Percentiles rank a stretch among this genome's conserved stretches.
Evolutionary conservation across 768 basidiomycete species (phyloP).

Genomic region (Pulveroboletus sp.): DNA sequence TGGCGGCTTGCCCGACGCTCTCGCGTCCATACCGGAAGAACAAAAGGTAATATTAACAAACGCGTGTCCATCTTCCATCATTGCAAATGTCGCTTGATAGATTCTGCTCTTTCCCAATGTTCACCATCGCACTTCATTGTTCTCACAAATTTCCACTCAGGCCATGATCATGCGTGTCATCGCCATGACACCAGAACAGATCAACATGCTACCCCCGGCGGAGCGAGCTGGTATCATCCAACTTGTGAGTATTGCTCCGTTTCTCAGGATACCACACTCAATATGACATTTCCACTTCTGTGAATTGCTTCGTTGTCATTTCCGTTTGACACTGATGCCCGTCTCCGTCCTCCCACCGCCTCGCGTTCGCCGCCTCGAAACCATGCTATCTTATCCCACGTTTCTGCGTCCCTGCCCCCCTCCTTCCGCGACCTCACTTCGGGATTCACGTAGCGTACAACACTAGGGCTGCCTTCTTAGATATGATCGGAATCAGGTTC

Average conservation of each 20-base stretch:
- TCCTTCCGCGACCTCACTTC: conserved; percentile 13
- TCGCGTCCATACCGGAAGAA: conserved; percentile 63
- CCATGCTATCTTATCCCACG: conserved; percentile 12
- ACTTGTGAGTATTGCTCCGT: conserved; percentile 54
- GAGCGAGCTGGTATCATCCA: conserved; percentile 81
- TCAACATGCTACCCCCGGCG: conserved; percentile 66
- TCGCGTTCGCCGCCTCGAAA: conserved; percentile 4
- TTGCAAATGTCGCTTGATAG: background rate
- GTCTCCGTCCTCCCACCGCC: conserved; percentile 15
- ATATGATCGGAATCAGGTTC: conserved; percentile 6
- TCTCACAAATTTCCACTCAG: conserved; percentile 33
- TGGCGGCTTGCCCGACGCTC: conserved; percentile 43
- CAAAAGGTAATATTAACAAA: conserved; percentile 51
- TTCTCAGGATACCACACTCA: conserved; percentile 10
- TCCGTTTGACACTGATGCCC: conserved; percentile 28
- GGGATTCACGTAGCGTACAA: conserved; percentile 26
- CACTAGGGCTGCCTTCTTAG: conserved; percentile 30
- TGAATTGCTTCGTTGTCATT: conserved; percentile 11
- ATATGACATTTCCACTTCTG: conserved; percentile 4
- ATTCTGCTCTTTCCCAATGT: background rate
- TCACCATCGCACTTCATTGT: conserved; percentile 1
- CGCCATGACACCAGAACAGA: conserved; percentile 82
- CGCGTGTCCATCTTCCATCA: conserved; percentile 4
- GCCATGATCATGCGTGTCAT: conserved; percentile 77
- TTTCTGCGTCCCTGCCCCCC: conserved; percentile 7